Base-by-base conservation (phyloP, 306 rosid genomes). In the Quercus aquifolioides region DNA sequence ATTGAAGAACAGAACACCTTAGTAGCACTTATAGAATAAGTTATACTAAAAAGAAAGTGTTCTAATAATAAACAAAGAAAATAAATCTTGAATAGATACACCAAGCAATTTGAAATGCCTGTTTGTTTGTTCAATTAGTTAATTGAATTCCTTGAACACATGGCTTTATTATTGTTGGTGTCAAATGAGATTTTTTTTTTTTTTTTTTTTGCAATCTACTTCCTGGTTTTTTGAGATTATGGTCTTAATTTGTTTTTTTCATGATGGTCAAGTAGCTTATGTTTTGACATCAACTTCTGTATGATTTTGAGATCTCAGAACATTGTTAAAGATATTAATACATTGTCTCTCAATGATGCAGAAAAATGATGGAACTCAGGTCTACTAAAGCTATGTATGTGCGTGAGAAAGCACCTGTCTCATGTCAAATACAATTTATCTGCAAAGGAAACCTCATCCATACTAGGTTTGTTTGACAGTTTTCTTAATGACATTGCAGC, bases 401-500 rank as follows among this genome's bases (percentile, higher is more conserved):
- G 23, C 74, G 85, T 30, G 56, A 79, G 52, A 73, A 81, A 14
- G 89, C 91, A 65, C 86, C 86, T 33, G 52, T 41, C 72, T 84
- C 49, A 23, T 86, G 91, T 79, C 88, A 54, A 60, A 86, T 88
- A 43, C 85, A 86, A 54, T 88, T 88, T 79, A 78, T 83, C 78
- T 88, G 91, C 85, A 88, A 86, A 81, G 89, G 86, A 52, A 51
- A 75, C 74, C 91, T 77, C 55, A 84, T 88, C 58, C 33, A n/a
- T 78, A 79, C 82, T 81, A 86, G 91, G 91, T 86, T 70, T 54
- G 63, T 43, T 55, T n/a, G 19, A 68, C 19, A 25, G 20, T 5
- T 25, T 67, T 69, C 21, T 38, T 65, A 18, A 35, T 31, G 60
- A 15, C 56, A 56, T 71, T 57, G 54, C 11, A 74, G 58, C 74